Percentiles rank a stretch among this genome's conserved stretches.
phyloP scores from a whole-genome alignment of 192 early-diverging fungal species.

The Spinellus fusiger region DNA sequence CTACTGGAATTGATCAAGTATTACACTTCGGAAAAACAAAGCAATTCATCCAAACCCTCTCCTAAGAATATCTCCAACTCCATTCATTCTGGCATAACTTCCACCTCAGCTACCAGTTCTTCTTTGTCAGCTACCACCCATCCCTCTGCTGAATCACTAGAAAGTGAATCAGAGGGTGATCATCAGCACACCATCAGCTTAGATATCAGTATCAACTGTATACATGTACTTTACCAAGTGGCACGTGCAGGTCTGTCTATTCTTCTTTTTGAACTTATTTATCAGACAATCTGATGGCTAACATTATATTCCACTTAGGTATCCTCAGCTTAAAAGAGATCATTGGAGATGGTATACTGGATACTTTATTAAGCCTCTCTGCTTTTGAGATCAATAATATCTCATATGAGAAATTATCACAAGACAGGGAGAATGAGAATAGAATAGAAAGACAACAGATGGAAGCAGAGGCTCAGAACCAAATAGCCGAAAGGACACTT shows the following conservation, averaged over 20 bases:
- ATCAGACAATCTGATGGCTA: too few relatives aligned
- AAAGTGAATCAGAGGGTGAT: background rate
- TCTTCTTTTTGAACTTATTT: too few relatives aligned
- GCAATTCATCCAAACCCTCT: background rate
- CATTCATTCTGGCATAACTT: background rate
- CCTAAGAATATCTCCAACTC: background rate
- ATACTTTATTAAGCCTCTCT: background rate
- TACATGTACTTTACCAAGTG: slow-evolving; percentile 8
- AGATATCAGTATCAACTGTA: slow-evolving; percentile 8
- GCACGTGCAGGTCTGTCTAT: slow-evolving; percentile 14
- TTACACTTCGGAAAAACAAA: background rate
- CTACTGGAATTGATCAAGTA: slow-evolving; percentile 32
- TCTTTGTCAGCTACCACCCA: background rate
- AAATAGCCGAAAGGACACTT: slow-evolving; percentile 18
- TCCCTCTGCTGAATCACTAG: background rate
- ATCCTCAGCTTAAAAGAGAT: slow-evolving; percentile 11
- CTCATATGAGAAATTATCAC: background rate
- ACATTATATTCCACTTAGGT: too few relatives aligned
- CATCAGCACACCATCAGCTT: background rate
- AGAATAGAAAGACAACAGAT: background rate
- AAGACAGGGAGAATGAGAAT: background rate
- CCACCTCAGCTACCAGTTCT: background rate
- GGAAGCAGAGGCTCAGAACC: slow-evolving; percentile 27
- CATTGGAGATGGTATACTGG: background rate
- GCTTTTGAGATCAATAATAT: background rate